Percentiles rank a stretch among this genome's conserved stretches.
phyloP scores from a whole-genome alignment of 768 basidiomycete genomes.

The Leccinum disarticulatum region DNA sequence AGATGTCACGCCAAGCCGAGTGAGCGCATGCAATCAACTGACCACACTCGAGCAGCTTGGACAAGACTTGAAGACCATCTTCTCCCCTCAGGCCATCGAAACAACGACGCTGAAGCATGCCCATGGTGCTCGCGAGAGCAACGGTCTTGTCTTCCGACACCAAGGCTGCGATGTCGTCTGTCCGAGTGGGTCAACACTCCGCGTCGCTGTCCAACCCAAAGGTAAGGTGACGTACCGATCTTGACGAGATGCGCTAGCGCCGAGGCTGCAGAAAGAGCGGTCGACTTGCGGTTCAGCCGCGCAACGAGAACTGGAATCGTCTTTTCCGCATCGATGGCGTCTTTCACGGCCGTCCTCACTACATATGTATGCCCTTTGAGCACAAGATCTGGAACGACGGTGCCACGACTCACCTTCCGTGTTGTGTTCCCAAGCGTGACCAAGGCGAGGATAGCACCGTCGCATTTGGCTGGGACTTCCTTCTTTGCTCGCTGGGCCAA shows the following conservation, averaged over 20 bases:
- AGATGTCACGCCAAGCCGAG: neutral
- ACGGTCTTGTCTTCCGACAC: constrained; percentile 4
- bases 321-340: constrained; percentile 15
- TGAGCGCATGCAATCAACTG: neutral
- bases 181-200: neutral
- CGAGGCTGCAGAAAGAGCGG: constrained; percentile 21
- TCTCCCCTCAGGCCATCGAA: constrained; percentile 30
- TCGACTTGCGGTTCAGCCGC: constrained; percentile 15
- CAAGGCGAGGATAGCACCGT: constrained; percentile 20
- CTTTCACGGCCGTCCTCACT: constrained; percentile 12
- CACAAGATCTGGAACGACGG: neutral
- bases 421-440: constrained; percentile 16
- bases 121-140: constrained; percentile 9
- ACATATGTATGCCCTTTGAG: neutral
- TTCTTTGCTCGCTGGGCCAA: constrained; percentile 19
- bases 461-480: constrained; percentile 6
- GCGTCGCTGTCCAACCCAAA: neutral
- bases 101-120: constrained; percentile 28
- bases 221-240: constrained; percentile 18
- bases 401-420: constrained; percentile 2
- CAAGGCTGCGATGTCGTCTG: constrained; percentile 19
- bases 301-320: constrained; percentile 19
- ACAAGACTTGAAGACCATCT: constrained; percentile 24
- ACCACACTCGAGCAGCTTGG: constrained; percentile 22
- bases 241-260: constrained; percentile 16